Conservation (phyloP, 1,139 yeast genomes). For the Meyerozyma elateridarum region DNA sequence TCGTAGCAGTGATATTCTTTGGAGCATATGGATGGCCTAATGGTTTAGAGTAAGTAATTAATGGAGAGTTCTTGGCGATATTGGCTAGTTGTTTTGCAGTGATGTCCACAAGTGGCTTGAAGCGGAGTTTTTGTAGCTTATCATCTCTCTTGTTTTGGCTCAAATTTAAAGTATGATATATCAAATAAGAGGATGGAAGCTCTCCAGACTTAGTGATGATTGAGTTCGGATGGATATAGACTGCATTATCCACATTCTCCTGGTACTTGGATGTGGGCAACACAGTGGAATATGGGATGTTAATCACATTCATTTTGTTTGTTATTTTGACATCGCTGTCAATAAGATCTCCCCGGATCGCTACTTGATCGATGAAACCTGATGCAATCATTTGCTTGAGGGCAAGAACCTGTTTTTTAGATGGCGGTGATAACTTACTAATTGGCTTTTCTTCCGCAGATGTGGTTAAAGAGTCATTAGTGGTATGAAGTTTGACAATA, state of each 20-base stretch:
- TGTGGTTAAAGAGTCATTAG: conserved; percentile 51
- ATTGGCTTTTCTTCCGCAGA: conserved; percentile 36
- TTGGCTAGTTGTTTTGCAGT: conserved; percentile 72
- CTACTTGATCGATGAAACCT: conserved; percentile 89
- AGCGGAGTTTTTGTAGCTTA: conserved; percentile 46
- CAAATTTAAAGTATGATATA: conserved; percentile 59
- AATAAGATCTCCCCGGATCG: conserved; percentile 73
- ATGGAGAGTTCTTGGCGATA: conserved; percentile 66
- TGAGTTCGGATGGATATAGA: conserved; percentile 77
- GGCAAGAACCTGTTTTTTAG: conserved; percentile 63
- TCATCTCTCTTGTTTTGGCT: conserved; percentile 35
- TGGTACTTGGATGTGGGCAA: conserved; percentile 45
- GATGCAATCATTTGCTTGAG: conserved; percentile 90
- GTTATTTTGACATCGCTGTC: conserved; percentile 59
- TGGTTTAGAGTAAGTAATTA: conserved; percentile 84
- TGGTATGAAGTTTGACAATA: conserved; percentile 64
- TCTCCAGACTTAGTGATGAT: conserved; percentile 50
- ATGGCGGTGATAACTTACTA: conserved; percentile 66
- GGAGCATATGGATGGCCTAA: conserved; percentile 89
- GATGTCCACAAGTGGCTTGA: conserved; percentile 75
- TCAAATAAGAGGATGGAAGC: conserved; percentile 70
- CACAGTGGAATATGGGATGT: conserved; percentile 71
- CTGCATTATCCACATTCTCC: conserved; percentile 46
- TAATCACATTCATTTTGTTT: conserved; percentile 54
- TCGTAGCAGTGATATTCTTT: conserved; percentile 54